Percentiles rank a stretch among this genome's conserved stretches.
Evolutionary conservation across 2,329 filamentous ascomycete genomes (phyloP).

Genomic region (Pezicula radicicola): DNA sequence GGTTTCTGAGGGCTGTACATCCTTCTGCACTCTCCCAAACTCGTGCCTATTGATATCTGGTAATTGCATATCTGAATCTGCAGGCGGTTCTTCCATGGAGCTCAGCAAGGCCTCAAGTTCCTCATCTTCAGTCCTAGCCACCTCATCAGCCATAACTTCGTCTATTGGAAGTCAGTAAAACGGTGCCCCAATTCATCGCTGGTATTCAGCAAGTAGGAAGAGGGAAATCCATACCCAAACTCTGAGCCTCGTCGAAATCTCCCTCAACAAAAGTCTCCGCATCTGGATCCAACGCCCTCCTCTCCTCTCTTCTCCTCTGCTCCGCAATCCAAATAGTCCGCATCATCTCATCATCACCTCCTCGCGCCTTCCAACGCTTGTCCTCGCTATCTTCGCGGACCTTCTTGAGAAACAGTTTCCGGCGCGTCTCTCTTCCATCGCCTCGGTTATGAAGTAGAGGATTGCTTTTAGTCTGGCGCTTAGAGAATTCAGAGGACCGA

Average conservation of each 20-base stretch:
- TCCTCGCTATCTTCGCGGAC: conserved; percentile 61
- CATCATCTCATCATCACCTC: conserved; percentile 57
- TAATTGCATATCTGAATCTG: conserved; percentile 4
- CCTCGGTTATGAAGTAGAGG: conserved; percentile 2
- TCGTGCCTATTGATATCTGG: conserved; percentile 8
- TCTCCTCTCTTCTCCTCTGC: conserved; percentile 30
- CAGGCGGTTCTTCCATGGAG: conserved; percentile 35
- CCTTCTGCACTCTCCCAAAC: background rate
- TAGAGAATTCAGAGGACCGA: background rate
- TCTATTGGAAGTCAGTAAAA: background rate
- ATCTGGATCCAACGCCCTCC: conserved; percentile 25
- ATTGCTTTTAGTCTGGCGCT: conserved; percentile 2
- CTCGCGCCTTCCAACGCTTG: conserved; percentile 54
- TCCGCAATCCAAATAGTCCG: conserved; percentile 35
- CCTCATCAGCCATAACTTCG: conserved; percentile 46
- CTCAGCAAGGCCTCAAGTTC: conserved; percentile 57
- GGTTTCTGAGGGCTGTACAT: conserved; percentile 4
- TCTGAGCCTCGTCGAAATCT: conserved; percentile 7
- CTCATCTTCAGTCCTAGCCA: conserved; percentile 48
- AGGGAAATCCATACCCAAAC: conserved; percentile 10
- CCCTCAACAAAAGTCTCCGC: conserved; percentile 11
- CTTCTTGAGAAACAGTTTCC: conserved; percentile 67
- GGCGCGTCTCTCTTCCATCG: conserved; percentile 60
- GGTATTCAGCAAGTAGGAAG: background rate
- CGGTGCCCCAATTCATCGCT: background rate